A percentile compares a stretch with the other conserved stretches of the same genome.
These are phyloP conservation scores for Saprolegnia diclina DNA, from an alignment of 352 stramenopile genomes.

Conservation along the genomic window DNA sequence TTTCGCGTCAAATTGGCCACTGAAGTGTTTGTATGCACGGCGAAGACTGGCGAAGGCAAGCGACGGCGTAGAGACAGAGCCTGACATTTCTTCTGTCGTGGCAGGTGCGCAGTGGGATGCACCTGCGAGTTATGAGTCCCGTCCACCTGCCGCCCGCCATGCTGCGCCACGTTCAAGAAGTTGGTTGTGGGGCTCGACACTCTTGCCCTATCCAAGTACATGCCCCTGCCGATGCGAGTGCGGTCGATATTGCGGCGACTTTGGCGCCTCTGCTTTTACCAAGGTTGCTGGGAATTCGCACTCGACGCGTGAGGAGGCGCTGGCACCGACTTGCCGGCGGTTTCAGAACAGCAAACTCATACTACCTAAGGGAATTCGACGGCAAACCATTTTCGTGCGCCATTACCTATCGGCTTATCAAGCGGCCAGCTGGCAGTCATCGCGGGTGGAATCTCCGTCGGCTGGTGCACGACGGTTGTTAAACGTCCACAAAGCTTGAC, in stretches of 20 bases:
- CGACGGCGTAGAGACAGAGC: neutral
- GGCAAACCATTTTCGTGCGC: neutral
- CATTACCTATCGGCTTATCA: neutral
- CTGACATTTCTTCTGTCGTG: neutral
- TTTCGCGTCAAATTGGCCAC: neutral
- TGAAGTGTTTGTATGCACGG: neutral
- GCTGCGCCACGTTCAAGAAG: neutral
- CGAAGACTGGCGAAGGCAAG: neutral
- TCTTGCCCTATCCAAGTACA: neutral
- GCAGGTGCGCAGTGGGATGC: neutral
- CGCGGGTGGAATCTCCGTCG: neutral
- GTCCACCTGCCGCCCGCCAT: neutral
- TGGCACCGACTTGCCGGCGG: too few species aligned
- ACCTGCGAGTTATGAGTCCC: neutral
- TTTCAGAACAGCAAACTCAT: too few species aligned
- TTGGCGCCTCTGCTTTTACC: neutral
- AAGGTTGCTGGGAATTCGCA: neutral
- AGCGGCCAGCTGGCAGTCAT: neutral
- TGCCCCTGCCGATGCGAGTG: too few species aligned
- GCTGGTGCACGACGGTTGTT: neutral
- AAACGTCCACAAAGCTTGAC: neutral
- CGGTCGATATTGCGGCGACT: too few species aligned
- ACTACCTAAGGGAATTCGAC: neutral
- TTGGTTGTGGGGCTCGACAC: constrained; percentile 1
- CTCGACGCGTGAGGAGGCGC: too few species aligned